A percentile compares a stretch with the other conserved stretches of the same genome.
These are phyloP conservation scores for Amanita rimosa DNA, from an alignment of 768 basidiomycete species.

Conservation along the genomic window DNA sequence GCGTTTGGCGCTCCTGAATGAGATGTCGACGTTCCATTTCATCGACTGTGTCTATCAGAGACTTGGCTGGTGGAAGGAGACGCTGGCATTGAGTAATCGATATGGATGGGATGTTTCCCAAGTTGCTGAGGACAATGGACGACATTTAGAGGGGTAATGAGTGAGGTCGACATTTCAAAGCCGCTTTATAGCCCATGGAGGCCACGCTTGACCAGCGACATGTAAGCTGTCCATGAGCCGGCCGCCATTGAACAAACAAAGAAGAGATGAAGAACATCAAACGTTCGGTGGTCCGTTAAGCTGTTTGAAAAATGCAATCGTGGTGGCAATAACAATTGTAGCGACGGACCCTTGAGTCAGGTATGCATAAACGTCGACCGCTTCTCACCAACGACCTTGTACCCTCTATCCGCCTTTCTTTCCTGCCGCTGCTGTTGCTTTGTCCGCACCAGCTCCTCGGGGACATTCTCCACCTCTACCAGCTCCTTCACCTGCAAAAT, in stretches of 20 bases:
- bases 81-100: neutral
- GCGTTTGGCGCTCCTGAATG: neutral
- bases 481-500: slow-evolving; percentile 86
- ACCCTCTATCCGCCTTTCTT: slow-evolving; percentile 59
- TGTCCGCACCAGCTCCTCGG: slow-evolving; percentile 52
- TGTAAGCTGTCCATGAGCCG: too few relatives aligned
- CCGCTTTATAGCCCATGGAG: too few relatives aligned
- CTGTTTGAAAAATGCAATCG: too few relatives aligned
- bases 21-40: neutral
- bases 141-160: too few relatives aligned
- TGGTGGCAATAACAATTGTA: neutral
- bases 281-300: too few relatives aligned
- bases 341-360: slow-evolving; percentile 6
- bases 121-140: too few relatives aligned
- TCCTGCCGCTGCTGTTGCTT: slow-evolving; percentile 57
- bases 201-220: too few relatives aligned
- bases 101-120: neutral
- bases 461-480: slow-evolving; percentile 80
- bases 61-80: neutral
- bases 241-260: too few relatives aligned
- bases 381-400: slow-evolving; percentile 38
- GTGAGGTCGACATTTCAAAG: too few relatives aligned
- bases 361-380: slow-evolving; percentile 21
- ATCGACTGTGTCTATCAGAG: neutral
- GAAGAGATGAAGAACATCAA: too few relatives aligned